Evolutionary conservation across 2,329 filamentous ascomycete species (phyloP).

Genomic region (Fusarium clavum): DNA sequence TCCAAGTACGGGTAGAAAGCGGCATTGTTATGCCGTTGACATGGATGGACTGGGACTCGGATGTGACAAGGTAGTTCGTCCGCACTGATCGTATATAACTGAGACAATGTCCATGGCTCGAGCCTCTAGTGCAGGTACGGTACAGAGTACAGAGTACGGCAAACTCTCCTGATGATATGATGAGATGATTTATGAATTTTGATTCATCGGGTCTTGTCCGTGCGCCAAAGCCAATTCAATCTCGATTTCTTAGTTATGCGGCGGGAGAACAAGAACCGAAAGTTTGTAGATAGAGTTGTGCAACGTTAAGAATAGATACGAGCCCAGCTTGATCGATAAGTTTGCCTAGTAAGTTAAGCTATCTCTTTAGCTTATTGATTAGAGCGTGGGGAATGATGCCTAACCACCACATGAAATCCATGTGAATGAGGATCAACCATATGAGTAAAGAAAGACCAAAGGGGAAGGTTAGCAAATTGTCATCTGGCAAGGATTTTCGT

Average conservation of each 20-base stretch:
- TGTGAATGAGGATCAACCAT: not conserved
- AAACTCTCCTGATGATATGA: not conserved
- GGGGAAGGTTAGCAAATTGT: not conserved
- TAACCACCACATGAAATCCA: not conserved
- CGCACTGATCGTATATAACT: not conserved
- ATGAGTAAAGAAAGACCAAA: not conserved
- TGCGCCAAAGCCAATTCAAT: not conserved
- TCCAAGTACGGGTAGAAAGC: not conserved
- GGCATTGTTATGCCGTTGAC: not conserved
- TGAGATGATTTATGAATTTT: conserved; percentile 1
- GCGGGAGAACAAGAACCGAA: not conserved
- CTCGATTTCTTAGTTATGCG: not conserved
- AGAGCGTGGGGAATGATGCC: not conserved
- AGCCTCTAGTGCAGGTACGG: not conserved
- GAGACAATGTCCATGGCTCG: conserved; percentile 5
- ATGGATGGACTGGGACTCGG: not conserved
- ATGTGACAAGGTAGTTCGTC: conserved; percentile 1
- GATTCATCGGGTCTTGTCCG: not conserved
- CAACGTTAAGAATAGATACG: not conserved
- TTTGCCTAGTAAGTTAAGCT: not conserved
- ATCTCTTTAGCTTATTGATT: not conserved
- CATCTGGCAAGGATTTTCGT: not conserved
- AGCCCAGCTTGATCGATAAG: not conserved
- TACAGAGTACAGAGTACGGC: not conserved
- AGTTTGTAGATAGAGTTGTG: conserved; percentile 1